A percentile compares a stretch with the other conserved stretches of the same genome.
Evolutionary conservation across 306 rosid genomes (phyloP).

Genomic region (Nissolia schottii): DNA sequence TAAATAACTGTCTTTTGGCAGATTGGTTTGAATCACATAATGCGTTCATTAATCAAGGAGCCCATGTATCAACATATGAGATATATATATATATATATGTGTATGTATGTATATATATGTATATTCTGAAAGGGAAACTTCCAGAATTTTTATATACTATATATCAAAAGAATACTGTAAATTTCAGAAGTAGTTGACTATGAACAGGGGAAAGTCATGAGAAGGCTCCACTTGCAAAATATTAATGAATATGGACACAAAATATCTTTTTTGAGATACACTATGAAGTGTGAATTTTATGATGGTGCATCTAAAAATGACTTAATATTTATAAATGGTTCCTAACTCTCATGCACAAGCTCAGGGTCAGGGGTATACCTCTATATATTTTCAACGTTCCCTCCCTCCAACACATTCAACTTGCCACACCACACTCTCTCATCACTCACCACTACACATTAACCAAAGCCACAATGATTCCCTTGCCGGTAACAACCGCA

Average conservation of each 20-base stretch:
- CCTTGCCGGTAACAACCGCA: background rate
- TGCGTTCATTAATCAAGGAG: background rate
- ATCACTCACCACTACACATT: background rate
- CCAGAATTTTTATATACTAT: too few species aligned
- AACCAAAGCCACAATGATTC: conserved; percentile 22
- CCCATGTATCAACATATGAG: background rate
- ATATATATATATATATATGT: too few species aligned
- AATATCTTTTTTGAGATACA: too few species aligned
- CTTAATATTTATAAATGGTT: too few species aligned
- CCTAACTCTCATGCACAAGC: background rate
- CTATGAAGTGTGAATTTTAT: too few species aligned
- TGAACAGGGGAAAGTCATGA: background rate
- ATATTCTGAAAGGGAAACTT: too few species aligned
- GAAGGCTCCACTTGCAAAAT: background rate
- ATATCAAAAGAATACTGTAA: too few species aligned
- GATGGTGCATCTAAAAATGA: too few species aligned
- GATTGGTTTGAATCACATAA: background rate
- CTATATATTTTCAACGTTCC: background rate
- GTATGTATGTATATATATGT: too few species aligned
- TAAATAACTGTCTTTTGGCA: background rate
- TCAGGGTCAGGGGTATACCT: too few species aligned
- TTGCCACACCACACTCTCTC: background rate
- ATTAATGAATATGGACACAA: too few species aligned
- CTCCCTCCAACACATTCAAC: background rate
- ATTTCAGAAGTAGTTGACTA: too few species aligned